Conservation (phyloP, 805 yeast species). For the Hanseniaspora occidentalis region DNA sequence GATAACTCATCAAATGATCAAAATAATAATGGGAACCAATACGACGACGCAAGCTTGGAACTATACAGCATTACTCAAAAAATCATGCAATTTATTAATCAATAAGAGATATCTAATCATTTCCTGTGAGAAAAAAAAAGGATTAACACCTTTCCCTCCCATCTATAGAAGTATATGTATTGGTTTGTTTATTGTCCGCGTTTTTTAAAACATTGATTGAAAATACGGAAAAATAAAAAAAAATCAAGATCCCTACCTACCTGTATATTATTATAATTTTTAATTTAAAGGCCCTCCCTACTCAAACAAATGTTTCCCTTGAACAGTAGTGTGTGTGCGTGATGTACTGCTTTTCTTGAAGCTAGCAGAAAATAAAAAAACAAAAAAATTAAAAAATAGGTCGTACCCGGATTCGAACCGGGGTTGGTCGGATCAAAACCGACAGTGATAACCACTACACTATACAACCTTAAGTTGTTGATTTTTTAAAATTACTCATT, state of each 20-base stretch:
- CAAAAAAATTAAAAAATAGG: slow-evolving; percentile 27
- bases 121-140: too few species aligned
- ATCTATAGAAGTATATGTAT: too few species aligned
- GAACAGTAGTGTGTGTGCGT: too few species aligned
- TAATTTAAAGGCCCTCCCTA: too few species aligned
- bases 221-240: not conserved
- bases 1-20: slow-evolving; percentile 13
- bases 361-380: not conserved
- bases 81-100: slow-evolving; percentile 34
- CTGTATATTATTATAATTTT: too few species aligned
- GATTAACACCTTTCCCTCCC: too few species aligned
- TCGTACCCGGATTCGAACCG: slow-evolving; percentile 83
- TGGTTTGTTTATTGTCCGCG: too few species aligned
- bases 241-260: not conserved
- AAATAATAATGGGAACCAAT: slow-evolving; percentile 28
- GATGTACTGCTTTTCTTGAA: too few species aligned
- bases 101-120: not conserved
- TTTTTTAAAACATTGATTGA: not conserved
- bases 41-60: slow-evolving; percentile 52
- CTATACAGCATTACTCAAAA: slow-evolving; percentile 56
- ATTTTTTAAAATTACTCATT: not conserved
- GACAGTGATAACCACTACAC: slow-evolving; percentile 51
- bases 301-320: too few species aligned
- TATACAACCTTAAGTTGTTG: slow-evolving; percentile 31
- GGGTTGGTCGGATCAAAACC: slow-evolving; percentile 60